A percentile compares a stretch with the other conserved stretches of the same genome.
These are phyloP conservation scores for Colletotrichum ledebouriae DNA, from an alignment of 2,329 filamentous ascomycete genomes.

Conservation along the genomic window DNA sequence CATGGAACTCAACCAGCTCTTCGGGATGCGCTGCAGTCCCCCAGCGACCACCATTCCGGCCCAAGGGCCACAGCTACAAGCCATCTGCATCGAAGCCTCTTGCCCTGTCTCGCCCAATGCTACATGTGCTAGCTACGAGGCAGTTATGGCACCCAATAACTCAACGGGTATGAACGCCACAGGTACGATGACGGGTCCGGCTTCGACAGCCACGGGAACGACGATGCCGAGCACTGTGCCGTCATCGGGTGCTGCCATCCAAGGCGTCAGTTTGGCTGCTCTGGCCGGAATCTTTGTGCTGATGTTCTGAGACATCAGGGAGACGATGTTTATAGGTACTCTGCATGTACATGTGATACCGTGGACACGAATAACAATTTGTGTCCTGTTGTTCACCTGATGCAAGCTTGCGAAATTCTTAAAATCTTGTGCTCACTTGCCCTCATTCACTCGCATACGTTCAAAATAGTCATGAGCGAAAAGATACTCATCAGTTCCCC, in stretches of 20 bases:
- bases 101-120: slow-evolving; percentile 63
- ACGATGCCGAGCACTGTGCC: slow-evolving; percentile 25
- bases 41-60: slow-evolving; percentile 59
- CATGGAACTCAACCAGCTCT: slow-evolving; percentile 61
- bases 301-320: neutral
- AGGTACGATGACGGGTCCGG: neutral
- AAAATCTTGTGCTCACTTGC: no score
- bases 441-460: no score
- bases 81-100: slow-evolving; percentile 66
- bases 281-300: neutral
- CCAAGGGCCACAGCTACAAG: slow-evolving; percentile 63
- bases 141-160: slow-evolving; percentile 44
- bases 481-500: no score
- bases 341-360: neutral
- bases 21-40: slow-evolving; percentile 65
- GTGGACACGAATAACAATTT: neutral
- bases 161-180: slow-evolving; percentile 35
- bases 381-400: no score
- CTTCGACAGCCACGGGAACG: neutral
- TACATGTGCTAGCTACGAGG: slow-evolving; percentile 60
- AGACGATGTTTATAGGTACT: neutral
- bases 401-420: no score
- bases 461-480: no score
- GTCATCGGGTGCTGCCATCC: slow-evolving; percentile 14
- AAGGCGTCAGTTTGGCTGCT: slow-evolving; percentile 11